Evolutionary conservation across 176 grass and related monocot genomes (phyloP), one percentile per base, ranked within the genome.

Genomic region (Zizania latifolia): DNA sequence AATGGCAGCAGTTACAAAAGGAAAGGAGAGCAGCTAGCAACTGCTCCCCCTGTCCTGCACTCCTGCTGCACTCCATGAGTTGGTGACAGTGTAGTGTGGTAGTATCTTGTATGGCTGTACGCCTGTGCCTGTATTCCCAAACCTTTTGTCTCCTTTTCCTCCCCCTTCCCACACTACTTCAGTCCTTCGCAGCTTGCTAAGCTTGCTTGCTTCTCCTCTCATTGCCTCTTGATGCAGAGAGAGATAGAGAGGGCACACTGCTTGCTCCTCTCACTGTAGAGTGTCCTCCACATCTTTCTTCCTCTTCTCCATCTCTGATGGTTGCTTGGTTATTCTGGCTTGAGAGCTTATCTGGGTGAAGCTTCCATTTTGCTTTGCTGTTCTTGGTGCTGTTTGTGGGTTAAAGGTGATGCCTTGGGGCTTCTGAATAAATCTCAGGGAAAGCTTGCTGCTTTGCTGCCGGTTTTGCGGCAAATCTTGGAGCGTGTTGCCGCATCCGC

Each of bases 31-130:
- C 46, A 53, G 29, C 27, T 4, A 30, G 36, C 68, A 17, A 61
- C 77, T 46, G 50, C 64, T 41, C 40, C 37, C 35, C 24, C 50
- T 46, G 43, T 26, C 45, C 17, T 39, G 53, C 26, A 12, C n/a
- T 55, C 66, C 24, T 17, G n/a, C n/a, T n/a, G n/a, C n/a, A n/a
- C n/a, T n/a, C 28, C 44, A 60, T 53, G 78, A 81, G 85, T 72
- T 83, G 85, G 85, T 74, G 85, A 37, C 68, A 78, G 61, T 74
- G 77, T 10, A 30, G 46, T 51, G 45, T 19, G 2, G 26, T 64
- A 38, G 84, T 76, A 38, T 77, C 51, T 50, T 58, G 57, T 71
- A 81, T 68, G 70, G 55, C 15, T 81, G 44, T 77, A 64, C 71
- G 72, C 21, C 34, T 66, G 65, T 53, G 53, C 53, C 55, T 64